Evolutionary conservation across 2,329 filamentous ascomycete species (phyloP), one percentile per base, ranked within the genome.

Genomic region (Diaporthe capsici): DNA sequence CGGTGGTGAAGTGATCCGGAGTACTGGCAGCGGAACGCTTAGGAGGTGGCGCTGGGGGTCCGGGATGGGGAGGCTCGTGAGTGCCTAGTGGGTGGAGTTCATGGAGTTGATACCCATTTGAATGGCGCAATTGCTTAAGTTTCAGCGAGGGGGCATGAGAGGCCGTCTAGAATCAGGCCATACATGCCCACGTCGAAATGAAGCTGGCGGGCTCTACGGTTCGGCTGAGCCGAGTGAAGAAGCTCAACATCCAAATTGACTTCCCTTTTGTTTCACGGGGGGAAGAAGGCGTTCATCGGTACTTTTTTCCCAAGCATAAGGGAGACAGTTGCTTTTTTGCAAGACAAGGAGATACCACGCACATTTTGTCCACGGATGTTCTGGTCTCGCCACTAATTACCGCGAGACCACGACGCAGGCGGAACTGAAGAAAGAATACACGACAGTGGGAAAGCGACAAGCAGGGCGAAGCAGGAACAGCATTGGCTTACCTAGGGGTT

Each of bases 31-130:
- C 20, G 87, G 87, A 42, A 88, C 89, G 22, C 82, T 92, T 74
- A 85, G 87, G 76, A 85, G 88, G 75, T 87, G 92, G 77, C 85
- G 87, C 61, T 92, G 90, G 90, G 88, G 89, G 15, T 81, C 82
- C 2, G 86, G 84, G 13, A 86, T 90, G 72, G 87, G 86, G 10
- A 86, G 84, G 80, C 89, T 87, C 79, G 86, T 90, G 55, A 84
- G 86, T 53, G 88, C 89, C 72, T 88, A 77, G 75, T 49, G n/a
- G 49, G 51, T 63, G 58, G 58, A 55, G n/a, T n/a, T 55, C n/a
- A 49, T 44, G 76, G 71, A 55, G 58, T 31, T 61, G 37, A 65
- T 65, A 60, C 39, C 28, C 60, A 47, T 63, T 28, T 73, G 71
- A 63, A 34, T 31, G 34, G 55, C 42, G 47, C 47, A 55, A 34